Conservation (phyloP, 2,329 filamentous ascomycete genomes). For the Paracamarosporium sp. region DNA sequence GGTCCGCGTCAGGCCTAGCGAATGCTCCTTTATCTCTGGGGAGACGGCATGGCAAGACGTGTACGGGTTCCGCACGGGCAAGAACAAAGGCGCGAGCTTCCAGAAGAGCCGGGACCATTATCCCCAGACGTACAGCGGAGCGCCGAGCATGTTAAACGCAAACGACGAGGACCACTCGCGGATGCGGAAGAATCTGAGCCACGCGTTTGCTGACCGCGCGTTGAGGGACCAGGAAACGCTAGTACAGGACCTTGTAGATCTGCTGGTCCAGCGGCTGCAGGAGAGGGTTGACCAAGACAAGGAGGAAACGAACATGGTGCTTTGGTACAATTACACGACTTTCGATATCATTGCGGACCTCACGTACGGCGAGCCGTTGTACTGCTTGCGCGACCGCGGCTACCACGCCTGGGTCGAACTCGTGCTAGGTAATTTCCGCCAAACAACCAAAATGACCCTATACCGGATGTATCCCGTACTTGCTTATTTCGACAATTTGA, state of each 20-base stretch:
- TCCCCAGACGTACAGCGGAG: conserved; percentile 35
- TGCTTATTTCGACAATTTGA: conserved; percentile 19
- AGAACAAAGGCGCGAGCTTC: conserved; percentile 42
- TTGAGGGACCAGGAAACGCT: conserved; percentile 50
- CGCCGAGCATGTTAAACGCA: conserved; percentile 31
- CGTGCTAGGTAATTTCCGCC: conserved; percentile 19
- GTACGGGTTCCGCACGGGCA: conserved; percentile 49
- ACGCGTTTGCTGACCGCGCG: conserved; percentile 53
- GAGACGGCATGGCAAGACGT: conserved; percentile 54
- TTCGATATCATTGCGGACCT: conserved; percentile 43
- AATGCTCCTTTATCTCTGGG: conserved; percentile 53
- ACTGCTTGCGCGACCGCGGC: conserved; percentile 35
- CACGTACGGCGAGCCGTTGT: conserved; percentile 38
- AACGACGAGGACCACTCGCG: conserved; percentile 41
- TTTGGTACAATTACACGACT: conserved; percentile 23
- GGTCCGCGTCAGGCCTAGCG: conserved; percentile 50
- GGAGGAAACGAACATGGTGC: conserved; percentile 27
- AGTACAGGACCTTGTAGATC: conserved; percentile 48
- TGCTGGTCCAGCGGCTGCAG: conserved; percentile 44
- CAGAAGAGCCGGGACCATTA: conserved; percentile 48
- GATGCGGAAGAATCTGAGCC: conserved; percentile 45
- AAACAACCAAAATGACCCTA: conserved; percentile 18
- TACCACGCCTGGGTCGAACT: conserved; percentile 39
- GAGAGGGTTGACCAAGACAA: conserved; percentile 21
- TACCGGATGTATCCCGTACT: conserved; percentile 26